Base-by-base conservation (phyloP, 495 filamentous ascomycete genomes). In the Penicillium riverlandense region DNA sequence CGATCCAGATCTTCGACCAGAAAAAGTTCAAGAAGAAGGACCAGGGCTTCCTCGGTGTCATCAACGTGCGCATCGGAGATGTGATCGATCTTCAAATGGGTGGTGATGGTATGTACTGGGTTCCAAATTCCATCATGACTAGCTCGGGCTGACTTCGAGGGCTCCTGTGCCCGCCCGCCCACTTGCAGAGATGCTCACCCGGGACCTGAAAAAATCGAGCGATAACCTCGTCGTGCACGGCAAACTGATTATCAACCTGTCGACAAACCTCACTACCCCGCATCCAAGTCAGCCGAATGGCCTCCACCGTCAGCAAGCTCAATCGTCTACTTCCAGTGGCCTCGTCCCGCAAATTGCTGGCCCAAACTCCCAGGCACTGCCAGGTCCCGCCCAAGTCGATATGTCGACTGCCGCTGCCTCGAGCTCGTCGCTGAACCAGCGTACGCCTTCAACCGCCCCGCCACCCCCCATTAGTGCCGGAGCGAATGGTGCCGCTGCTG, bases 11-110 rank as follows among this genome's bases (percentile, higher is more conserved):
- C 37, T 98, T 98, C 57, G 92, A 98, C 62, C 92, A 98, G 65
- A 97, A 96, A 74, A 98, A 98, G 66, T 98, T 97, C 74, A 98
- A 98, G 73, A 98, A 98, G 78, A 98, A 97, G 86, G 92, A 97
- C 56, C 92, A 98, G 62, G 92, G 92, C 1, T 98, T 98, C 55
- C 78, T 98, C 14, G 92, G 92, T 32, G 92, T 98, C 32, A 96
- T 98, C 53, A 98, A 98, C 62, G 84, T 97, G 45, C 85, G 89
- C 41, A 84, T 97, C 43, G 94, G 92, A 45, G 86, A 88, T 73
- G 85, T 90, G 32, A 86, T 98, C 40, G 92, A 96, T 61, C 65
- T 98, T 47, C 81, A 84, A 43, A 78, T 85, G 49, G 90, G 89
- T 35, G 86, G 88, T 45, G 92, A 98, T 71, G 90, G 92, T 98